Evolutionary conservation across 2,329 filamentous ascomycete genomes (phyloP), one percentile per base, ranked within the genome.

Genomic region (Emmonsiellopsis sp.): DNA sequence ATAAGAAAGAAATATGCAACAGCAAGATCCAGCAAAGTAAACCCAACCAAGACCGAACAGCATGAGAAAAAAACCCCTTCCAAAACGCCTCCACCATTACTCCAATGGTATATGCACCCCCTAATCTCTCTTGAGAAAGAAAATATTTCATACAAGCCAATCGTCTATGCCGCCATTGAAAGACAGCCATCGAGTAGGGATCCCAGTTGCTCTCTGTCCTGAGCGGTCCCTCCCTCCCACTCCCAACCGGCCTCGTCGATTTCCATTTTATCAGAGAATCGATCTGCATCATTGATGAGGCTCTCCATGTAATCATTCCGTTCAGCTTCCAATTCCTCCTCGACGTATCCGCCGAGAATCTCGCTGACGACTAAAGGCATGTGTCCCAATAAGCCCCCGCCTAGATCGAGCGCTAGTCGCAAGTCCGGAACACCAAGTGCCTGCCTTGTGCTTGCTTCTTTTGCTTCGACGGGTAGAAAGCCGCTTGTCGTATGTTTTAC

Each of bases 391-490:
- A 87, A 85, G 30, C 80, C 82, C 52, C 93, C 87, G 10, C 86
- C 84, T 58, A 95, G 79, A 55, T 87, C 82, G 13, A 95, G 69
- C 0, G 88, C 83, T 2, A 95, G 74, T 38, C 86, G 80, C 47
- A 96, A 70, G 67, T 96, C 92, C 15, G 84, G 82, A 72, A 92
- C 85, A 11, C 84, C 84, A 1, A 96, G 71, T 0, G 87, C 82
- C 5, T 83, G 80, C 40, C 89, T 78, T 61, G 86, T 82, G 53
- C 81, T 81, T 13, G 86, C 84, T 51, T 86, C 85, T 65, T 87
- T 89, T 2, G 87, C 82, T 69, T 96, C 90, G 37, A 90, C 74
- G 0, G 91, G 92, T 5, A 96, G 72, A 31, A 95, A 71, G 1
- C 90, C 90, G 47, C 81, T 85, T 16, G 72, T 69, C 55, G 86